Evolutionary conservation across 257 asterid genomes (phyloP).

Genomic region (Datura wrightii): DNA sequence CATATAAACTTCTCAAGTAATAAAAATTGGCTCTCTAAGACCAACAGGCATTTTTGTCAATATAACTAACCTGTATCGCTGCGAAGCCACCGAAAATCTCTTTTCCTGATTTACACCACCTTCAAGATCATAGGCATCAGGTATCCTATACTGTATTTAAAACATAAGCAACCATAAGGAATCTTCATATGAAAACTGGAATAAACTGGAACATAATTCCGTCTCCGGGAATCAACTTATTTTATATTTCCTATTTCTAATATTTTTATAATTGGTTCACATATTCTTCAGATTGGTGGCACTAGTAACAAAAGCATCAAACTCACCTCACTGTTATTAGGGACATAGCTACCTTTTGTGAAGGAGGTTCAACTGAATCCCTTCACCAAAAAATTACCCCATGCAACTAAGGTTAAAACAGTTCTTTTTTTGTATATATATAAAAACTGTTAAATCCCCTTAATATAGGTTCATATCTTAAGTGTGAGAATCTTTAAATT

Average conservation of each 20-base stretch:
- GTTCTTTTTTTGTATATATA: not conserved
- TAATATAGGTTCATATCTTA: not conserved
- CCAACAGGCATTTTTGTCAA: not conserved
- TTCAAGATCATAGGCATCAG: constrained; percentile 67
- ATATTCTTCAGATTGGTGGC: constrained; percentile 3
- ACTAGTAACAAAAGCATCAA: constrained; percentile 14
- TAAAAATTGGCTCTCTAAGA: not conserved
- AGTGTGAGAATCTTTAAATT: not conserved
- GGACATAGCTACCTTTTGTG: not conserved
- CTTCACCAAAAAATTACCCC: not conserved
- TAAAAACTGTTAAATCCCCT: not conserved
- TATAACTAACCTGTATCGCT: constrained; percentile 51
- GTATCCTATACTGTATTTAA: constrained; percentile 76
- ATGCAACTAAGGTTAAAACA: not conserved
- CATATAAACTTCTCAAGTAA: not conserved
- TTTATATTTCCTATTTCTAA: not conserved
- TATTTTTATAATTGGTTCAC: not conserved
- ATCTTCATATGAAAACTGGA: not conserved
- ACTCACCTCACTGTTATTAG: not conserved
- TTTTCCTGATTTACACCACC: constrained; percentile 63
- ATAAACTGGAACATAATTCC: not conserved
- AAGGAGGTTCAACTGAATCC: not conserved
- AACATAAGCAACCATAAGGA: constrained; percentile 16
- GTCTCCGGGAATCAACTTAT: not conserved
- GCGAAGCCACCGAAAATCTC: constrained; percentile 58